Percentiles rank a stretch among this genome's conserved stretches.
These are phyloP conservation scores for Rugonectria rugulosa DNA, from an alignment of 2,329 filamentous ascomycete species.

Conservation along the genomic window DNA sequence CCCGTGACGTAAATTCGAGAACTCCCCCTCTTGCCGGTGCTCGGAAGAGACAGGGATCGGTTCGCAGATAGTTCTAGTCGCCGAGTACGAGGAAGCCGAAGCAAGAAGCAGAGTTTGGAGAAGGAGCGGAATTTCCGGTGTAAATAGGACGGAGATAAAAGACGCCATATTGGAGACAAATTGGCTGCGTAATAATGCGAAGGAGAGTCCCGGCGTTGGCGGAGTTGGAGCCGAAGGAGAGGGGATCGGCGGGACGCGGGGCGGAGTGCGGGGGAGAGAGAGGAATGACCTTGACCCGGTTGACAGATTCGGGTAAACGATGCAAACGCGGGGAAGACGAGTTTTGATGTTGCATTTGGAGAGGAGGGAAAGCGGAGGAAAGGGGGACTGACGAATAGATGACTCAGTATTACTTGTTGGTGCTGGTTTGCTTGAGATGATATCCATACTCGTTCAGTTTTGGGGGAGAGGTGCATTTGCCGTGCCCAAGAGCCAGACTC, in stretches of 20 bases:
- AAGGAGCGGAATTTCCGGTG: slow-evolving; percentile 15
- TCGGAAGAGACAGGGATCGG: too few species aligned
- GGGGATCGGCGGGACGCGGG: slow-evolving; percentile 17
- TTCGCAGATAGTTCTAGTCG: too few species aligned
- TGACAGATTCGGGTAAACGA: slow-evolving; percentile 16
- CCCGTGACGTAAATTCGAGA: too few species aligned
- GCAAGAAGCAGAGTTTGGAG: slow-evolving; percentile 2
- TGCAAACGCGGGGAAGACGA: too few species aligned
- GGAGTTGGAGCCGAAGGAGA: slow-evolving; percentile 12
- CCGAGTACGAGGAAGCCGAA: too few species aligned
- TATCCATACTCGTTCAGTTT: not conserved
- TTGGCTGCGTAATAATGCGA: slow-evolving; percentile 21
- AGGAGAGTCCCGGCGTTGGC: slow-evolving; percentile 20
- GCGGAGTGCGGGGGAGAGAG: slow-evolving; percentile 15
- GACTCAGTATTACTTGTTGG: not conserved
- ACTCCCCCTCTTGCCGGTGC: too few species aligned
- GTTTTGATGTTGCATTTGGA: too few species aligned
- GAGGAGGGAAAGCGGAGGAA: too few species aligned
- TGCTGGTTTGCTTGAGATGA: not conserved
- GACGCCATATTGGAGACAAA: not conserved
- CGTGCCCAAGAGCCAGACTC: not conserved
- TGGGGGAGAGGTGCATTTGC: too few species aligned
- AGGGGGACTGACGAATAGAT: too few species aligned
- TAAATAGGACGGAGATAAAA: slow-evolving; percentile 20
- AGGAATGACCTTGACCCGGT: slow-evolving; percentile 2